Percentiles rank a stretch among this genome's conserved stretches.
Conservation (phyloP, 495 filamentous ascomycete species). For the Talaromyces thailandensis region DNA sequence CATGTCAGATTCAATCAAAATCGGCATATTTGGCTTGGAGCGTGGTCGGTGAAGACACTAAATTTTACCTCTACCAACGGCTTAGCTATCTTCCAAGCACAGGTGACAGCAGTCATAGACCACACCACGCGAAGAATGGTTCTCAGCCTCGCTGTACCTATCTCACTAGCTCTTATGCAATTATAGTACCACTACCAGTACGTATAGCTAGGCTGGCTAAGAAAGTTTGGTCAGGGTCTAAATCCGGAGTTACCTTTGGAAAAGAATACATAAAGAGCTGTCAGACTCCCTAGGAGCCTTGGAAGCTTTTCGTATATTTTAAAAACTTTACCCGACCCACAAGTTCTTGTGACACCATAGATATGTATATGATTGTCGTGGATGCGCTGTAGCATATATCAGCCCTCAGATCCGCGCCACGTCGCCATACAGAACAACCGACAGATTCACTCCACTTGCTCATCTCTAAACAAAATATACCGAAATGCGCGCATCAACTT, state of each 20-base stretch:
- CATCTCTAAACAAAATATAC: background rate
- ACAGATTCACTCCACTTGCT: background rate
- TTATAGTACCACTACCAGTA: background rate
- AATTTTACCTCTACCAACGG: background rate
- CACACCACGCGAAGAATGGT: background rate
- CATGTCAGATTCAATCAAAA: background rate
- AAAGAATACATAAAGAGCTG: background rate
- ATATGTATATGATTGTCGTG: background rate
- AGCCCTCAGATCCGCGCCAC: background rate
- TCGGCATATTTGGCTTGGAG: background rate
- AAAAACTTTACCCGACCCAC: background rate
- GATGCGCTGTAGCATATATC: background rate
- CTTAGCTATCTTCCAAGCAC: background rate
- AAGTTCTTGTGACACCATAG: background rate
- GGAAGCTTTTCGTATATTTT: background rate
- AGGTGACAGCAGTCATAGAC: background rate
- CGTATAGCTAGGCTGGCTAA: background rate
- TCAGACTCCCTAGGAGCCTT: background rate
- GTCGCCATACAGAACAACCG: background rate
- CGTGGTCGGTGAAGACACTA: background rate
- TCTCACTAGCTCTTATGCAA: background rate
- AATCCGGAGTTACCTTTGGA: background rate
- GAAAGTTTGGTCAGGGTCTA: background rate
- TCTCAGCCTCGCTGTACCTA: background rate
- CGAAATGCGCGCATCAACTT: background rate